phyloP scores from a whole-genome alignment of 1,284 basidiomycete species.

The Cutaneotrichosporon sp. region DNA sequence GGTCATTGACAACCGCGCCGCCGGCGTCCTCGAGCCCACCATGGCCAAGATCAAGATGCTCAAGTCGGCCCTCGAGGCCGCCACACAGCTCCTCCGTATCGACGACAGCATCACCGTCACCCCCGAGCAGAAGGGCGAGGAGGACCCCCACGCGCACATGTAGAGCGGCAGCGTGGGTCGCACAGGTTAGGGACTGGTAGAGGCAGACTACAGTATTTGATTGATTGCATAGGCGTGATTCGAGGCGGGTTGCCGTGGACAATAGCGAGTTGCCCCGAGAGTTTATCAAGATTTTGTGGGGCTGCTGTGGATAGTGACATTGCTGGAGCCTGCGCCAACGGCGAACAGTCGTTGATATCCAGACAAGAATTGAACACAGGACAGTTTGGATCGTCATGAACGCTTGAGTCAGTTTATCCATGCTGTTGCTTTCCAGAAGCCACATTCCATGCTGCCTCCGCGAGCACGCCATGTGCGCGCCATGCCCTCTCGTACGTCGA shows the following conservation, averaged over 20 bases:
- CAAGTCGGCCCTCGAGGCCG: conserved; percentile 95
- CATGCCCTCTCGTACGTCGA: too few species aligned
- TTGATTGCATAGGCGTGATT: conserved; percentile 3
- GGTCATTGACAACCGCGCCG: conserved; percentile 88
- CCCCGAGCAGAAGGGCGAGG: conserved; percentile 66
- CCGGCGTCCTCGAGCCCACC: conserved; percentile 93
- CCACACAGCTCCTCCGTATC: conserved; percentile 89
- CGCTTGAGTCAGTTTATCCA: not conserved
- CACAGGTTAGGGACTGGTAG: not conserved
- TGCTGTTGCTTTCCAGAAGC: too few species aligned
- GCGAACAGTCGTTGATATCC: too few species aligned
- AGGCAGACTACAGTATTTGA: conserved; percentile 1
- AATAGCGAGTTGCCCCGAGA: not conserved
- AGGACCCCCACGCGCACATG: conserved; percentile 57
- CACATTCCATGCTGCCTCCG: too few species aligned
- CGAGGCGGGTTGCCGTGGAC: too few species aligned
- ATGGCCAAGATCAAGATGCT: conserved; percentile 94
- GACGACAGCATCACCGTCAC: conserved; percentile 61
- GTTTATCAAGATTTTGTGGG: not conserved
- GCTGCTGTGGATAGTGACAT: too few species aligned
- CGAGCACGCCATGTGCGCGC: too few species aligned
- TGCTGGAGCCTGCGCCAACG: too few species aligned
- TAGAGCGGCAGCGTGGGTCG: not conserved
- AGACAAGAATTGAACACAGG: not conserved
- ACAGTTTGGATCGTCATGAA: not conserved